Evolutionary conservation across 164 flowering plant genomes (phyloP), one percentile per base, ranked within the genome.

Genomic region (Vitis cinerea): DNA sequence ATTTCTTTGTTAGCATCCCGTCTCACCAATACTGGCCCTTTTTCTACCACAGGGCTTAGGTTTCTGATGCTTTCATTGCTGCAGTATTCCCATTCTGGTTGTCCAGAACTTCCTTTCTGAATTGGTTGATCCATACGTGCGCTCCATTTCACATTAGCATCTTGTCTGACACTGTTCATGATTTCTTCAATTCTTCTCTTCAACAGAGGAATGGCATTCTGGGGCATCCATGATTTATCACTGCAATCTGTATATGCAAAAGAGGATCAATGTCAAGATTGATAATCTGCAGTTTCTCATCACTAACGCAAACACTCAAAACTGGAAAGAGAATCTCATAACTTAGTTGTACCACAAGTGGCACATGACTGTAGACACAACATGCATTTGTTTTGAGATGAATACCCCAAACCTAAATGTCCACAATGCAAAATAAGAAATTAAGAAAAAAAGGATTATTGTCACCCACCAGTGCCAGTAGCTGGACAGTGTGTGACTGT

Each of bases 151-250:
- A 12, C n/a, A n/a, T 64, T 61, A 29, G 60, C 56, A 49, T 37
- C 47, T 53, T 16, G 59, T 65, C 77, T 72, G 5, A 73, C 69
- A 64, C 14, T 72, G 47, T 68, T 67, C 59, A 64, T 57, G 47
- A 73, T 67, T 57, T 61, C 74, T 66, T 77, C 80, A 62, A 70
- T 67, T 61, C 71, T 74, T 61, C 60, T 65, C 50, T 52, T 63
- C 56, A 53, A 60, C 17, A 15, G 58, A 47, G 59, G 9, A n/a
- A 49, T 15, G 8, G 67, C 49, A 31, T 50, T 72, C 58, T 63
- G 71, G 11, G 37, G 68, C 58, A 63, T 63, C 56, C 16, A 16
- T 55, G 74, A 11, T 30, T 55, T 64, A 63, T 73, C 65, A n/a
- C 63, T 17, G 10, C 29, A 61, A 27, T 31, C 83, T 80, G 78